phyloP scores from a whole-genome alignment of 768 basidiomycete genomes.

The Termitomyces sp. region DNA sequence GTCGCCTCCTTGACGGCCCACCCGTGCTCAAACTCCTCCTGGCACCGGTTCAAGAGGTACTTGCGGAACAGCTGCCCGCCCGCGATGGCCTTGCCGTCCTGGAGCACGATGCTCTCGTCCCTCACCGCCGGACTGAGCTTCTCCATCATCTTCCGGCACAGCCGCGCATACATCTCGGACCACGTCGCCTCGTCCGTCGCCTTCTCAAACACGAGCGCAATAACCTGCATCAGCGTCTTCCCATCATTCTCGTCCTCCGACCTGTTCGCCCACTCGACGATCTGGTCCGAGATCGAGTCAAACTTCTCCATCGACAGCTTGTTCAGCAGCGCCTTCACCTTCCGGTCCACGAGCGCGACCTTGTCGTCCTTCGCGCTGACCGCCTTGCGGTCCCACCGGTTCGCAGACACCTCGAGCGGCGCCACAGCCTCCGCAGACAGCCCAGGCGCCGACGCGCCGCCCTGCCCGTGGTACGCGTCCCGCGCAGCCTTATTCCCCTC shows the following conservation, averaged over 20 bases:
- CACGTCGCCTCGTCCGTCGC: slow-evolving; percentile 94
- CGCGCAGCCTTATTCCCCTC: slow-evolving; percentile 41
- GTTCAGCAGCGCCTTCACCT: slow-evolving; percentile 89
- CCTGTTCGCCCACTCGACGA: slow-evolving; percentile 93
- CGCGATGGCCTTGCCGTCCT: slow-evolving; percentile 83
- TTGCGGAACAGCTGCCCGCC: slow-evolving; percentile 96
- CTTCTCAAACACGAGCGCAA: slow-evolving; percentile 94
- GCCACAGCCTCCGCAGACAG: slow-evolving; percentile 57
- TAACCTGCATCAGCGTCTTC: slow-evolving; percentile 91
- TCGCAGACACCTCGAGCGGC: slow-evolving; percentile 73
- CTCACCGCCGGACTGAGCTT: slow-evolving; percentile 82
- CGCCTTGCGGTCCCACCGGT: slow-evolving; percentile 74
- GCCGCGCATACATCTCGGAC: slow-evolving; percentile 96
- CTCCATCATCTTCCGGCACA: slow-evolving; percentile 96
- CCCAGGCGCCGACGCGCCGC: slow-evolving; percentile 19
- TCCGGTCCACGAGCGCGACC: slow-evolving; percentile 87
- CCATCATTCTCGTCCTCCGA: slow-evolving; percentile 91
- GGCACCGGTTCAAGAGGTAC: slow-evolving; percentile 94
- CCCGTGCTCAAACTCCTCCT: slow-evolving; percentile 95
- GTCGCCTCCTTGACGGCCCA: slow-evolving; percentile 89
- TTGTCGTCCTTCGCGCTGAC: slow-evolving; percentile 44
- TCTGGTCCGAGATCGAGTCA: slow-evolving; percentile 92
- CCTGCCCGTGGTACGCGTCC: slow-evolving; percentile 28
- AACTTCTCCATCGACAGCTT: slow-evolving; percentile 97
- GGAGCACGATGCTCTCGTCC: slow-evolving; percentile 79